phyloP scores from a whole-genome alignment of 257 asterid species.

The Dorcoceras hygrometricum region DNA sequence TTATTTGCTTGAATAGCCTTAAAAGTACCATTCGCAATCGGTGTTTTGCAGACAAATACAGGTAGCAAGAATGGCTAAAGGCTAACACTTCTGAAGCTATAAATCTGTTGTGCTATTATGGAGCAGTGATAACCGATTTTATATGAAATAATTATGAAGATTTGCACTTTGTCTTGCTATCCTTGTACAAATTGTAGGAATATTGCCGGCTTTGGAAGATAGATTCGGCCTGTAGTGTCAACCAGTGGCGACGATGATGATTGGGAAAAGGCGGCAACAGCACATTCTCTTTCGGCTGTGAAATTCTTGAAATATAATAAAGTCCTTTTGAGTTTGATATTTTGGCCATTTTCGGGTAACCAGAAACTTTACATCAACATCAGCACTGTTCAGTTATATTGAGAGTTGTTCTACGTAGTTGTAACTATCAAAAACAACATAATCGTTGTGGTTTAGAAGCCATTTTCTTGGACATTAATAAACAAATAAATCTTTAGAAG shows the following conservation, averaged over 20 bases:
- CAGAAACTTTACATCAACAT: conserved; percentile 29
- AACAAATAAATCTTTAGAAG: too few species aligned
- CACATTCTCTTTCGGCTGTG: neutral
- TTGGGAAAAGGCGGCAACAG: neutral
- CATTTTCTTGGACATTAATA: neutral
- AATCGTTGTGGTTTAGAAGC: neutral
- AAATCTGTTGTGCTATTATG: conserved; percentile 8
- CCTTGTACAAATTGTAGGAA: conserved; percentile 29
- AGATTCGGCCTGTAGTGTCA: conserved; percentile 31
- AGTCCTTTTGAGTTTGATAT: conserved; percentile 17
- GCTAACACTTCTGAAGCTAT: conserved; percentile 10
- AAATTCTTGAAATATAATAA: conserved; percentile 6
- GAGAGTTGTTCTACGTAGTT: neutral
- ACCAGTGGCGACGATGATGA: neutral
- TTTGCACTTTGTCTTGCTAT: conserved; percentile 30
- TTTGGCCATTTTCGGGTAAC: conserved; percentile 24
- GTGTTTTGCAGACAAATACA: neutral
- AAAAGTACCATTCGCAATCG: conserved; percentile 29
- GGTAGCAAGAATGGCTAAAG: conserved; percentile 19
- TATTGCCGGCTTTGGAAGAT: conserved; percentile 28
- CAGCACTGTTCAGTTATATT: conserved; percentile 19
- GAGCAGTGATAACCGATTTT: neutral
- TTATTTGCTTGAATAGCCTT: neutral
- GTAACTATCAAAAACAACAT: conserved; percentile 11
- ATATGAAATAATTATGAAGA: conserved; percentile 10